Percentiles rank a stretch among this genome's conserved stretches.
Evolutionary conservation across 2,329 filamentous ascomycete genomes (phyloP).

Genomic region (Stagonosporopsis chrysanthemi): DNA sequence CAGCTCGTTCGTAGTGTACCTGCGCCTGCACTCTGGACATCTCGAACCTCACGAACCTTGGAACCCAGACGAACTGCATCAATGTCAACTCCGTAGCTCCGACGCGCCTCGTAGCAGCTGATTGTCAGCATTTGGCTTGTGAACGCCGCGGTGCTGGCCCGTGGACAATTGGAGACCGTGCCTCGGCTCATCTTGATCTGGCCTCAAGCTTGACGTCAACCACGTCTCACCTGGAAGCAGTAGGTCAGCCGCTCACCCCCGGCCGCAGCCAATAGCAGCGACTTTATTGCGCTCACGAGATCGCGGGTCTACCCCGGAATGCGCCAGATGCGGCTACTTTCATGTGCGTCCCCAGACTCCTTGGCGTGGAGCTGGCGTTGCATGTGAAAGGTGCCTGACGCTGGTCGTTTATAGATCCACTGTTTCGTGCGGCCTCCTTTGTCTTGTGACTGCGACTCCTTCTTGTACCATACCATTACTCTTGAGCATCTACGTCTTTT

Average conservation of each 20-base stretch:
- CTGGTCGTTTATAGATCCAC: slow-evolving; percentile 35
- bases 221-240: slow-evolving; percentile 30
- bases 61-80: neutral
- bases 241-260: slow-evolving; percentile 28
- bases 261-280: slow-evolving; percentile 37
- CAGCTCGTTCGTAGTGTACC: neutral
- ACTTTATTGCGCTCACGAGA: slow-evolving; percentile 40
- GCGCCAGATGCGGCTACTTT: slow-evolving; percentile 37
- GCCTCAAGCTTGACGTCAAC: slow-evolving; percentile 39
- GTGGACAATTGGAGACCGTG: slow-evolving; percentile 12
- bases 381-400: slow-evolving; percentile 47
- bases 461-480: slow-evolving; percentile 24
- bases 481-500: slow-evolving; percentile 14
- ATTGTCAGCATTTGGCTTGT: slow-evolving; percentile 22
- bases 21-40: neutral
- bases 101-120: slow-evolving; percentile 5
- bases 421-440: slow-evolving; percentile 23
- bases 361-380: slow-evolving; percentile 37
- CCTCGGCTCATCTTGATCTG: slow-evolving; percentile 37
- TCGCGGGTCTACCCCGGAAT: slow-evolving; percentile 34
- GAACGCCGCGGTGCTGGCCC: slow-evolving; percentile 12
- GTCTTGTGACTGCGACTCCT: slow-evolving; percentile 28
- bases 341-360: slow-evolving; percentile 36
- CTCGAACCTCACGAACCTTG: neutral
- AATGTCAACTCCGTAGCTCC: slow-evolving; percentile 1